A percentile compares a stretch with the other conserved stretches of the same genome.
Conservation (phyloP, 192 early-diverging fungal species). For the Coemansia sp. region DNA sequence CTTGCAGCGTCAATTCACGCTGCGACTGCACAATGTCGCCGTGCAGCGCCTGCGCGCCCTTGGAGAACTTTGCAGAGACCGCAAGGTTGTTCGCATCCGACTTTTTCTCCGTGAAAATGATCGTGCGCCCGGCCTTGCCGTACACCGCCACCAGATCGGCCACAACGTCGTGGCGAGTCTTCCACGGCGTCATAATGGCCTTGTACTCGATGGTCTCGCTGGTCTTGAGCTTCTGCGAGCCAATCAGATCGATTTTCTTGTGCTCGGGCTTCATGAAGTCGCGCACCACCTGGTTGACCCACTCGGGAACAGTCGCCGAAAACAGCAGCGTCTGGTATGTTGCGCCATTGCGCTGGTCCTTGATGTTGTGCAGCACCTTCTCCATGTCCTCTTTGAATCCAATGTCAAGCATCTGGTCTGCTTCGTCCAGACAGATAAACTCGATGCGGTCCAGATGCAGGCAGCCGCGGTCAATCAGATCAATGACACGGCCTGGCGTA, state of each 20-base stretch:
- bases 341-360: constrained; percentile 70
- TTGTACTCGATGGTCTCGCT: constrained; percentile 84
- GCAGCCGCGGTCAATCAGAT: constrained; percentile 70
- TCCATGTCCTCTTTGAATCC: constrained; percentile 93
- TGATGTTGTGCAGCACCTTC: constrained; percentile 82
- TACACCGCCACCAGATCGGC: constrained; percentile 94
- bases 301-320: constrained; percentile 88
- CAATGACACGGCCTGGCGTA: constrained; percentile 93
- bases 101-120: constrained; percentile 97
- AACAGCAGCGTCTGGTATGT: constrained; percentile 89
- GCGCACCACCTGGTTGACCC: constrained; percentile 71
- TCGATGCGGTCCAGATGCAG: constrained; percentile 65
- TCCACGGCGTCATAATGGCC: constrained; percentile 84
- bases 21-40: constrained; percentile 79
- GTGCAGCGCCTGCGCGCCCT: constrained; percentile 88
- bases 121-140: constrained; percentile 77
- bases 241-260: constrained; percentile 81
- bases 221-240: constrained; percentile 86
- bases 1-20: constrained; percentile 92
- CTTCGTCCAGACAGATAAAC: constrained; percentile 93
- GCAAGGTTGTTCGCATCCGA: constrained; percentile 82
- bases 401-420: constrained; percentile 95
- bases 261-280: constrained; percentile 68
- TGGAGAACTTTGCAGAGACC: constrained; percentile 75
- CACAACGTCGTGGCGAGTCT: constrained; percentile 86